Evolutionary conservation across 495 filamentous ascomycete genomes (phyloP).

Genomic region (Penicillium manginii): DNA sequence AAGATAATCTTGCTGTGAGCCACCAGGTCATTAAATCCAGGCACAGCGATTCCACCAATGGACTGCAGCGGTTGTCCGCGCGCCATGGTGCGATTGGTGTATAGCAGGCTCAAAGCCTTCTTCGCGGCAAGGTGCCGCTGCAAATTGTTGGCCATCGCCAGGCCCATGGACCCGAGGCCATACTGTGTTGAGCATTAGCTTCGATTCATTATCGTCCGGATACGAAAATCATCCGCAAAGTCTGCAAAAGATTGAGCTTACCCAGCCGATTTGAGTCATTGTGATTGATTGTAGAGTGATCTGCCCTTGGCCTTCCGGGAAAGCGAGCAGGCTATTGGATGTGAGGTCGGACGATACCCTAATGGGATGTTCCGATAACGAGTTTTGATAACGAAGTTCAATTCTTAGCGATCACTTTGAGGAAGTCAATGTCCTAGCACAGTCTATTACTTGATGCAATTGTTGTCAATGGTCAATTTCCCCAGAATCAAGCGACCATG

Average conservation of each 20-base stretch:
- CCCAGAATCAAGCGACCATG: neutral
- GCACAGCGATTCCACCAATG: slow-evolving; percentile 40
- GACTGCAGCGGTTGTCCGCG: slow-evolving; percentile 40
- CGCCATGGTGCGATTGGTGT: slow-evolving; percentile 50
- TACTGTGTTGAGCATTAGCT: slow-evolving; percentile 33
- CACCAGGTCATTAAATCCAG: slow-evolving; percentile 41
- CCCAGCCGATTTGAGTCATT: slow-evolving; percentile 50
- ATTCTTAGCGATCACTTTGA: neutral
- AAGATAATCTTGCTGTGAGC: slow-evolving; percentile 47
- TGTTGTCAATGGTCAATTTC: neutral
- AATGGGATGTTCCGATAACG: neutral
- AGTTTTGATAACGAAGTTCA: neutral
- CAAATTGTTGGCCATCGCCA: slow-evolving; percentile 53
- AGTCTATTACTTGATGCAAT: slow-evolving; percentile 1
- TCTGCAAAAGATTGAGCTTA: slow-evolving; percentile 11
- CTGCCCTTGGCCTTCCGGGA: slow-evolving; percentile 1
- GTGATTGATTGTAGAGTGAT: slow-evolving; percentile 6
- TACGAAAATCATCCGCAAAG: neutral
- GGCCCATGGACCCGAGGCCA: slow-evolving; percentile 53
- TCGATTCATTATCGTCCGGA: neutral
- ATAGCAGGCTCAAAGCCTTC: slow-evolving; percentile 40
- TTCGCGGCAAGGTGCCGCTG: slow-evolving; percentile 47
- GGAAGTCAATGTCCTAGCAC: neutral
- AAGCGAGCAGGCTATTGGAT: neutral
- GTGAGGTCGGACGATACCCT: neutral